These are phyloP conservation scores for Pleurotus giganteus DNA, from an alignment of 768 basidiomycete species.

Conservation along the genomic window DNA sequence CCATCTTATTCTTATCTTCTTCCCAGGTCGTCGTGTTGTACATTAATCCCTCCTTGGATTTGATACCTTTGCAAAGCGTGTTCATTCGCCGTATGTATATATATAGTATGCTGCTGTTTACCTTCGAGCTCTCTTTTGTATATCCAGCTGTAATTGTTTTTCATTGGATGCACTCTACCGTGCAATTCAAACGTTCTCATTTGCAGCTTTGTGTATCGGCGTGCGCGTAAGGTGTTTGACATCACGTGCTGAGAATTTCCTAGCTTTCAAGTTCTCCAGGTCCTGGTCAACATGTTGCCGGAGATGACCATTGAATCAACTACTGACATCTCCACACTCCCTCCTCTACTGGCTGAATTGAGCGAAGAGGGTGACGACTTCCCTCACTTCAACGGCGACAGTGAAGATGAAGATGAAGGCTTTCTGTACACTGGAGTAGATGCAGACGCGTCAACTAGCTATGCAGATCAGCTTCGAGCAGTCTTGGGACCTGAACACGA, in stretches of 20 bases:
- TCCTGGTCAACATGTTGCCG: too few species aligned
- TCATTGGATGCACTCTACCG: neutral
- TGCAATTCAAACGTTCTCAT: too few species aligned
- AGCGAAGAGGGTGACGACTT: conserved; percentile 37
- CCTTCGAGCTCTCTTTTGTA: neutral
- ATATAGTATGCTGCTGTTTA: neutral
- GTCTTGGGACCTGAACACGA: conserved; percentile 66
- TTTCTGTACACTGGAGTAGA: conserved; percentile 79
- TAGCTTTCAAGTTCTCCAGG: too few species aligned
- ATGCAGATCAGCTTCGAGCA: conserved; percentile 67
- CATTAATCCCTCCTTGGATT: neutral
- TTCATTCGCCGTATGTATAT: neutral
- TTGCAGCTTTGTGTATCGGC: too few species aligned
- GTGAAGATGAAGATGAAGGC: conserved; percentile 53
- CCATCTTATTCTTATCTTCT: neutral
- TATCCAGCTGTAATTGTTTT: neutral
- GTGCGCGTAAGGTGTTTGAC: too few species aligned
- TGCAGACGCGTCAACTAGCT: conserved; percentile 48
- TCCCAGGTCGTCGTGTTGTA: neutral
- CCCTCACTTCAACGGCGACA: conserved; percentile 34
- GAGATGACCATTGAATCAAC: too few species aligned
- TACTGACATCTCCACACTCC: too few species aligned
- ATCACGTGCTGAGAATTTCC: too few species aligned
- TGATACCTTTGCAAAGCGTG: too few species aligned
- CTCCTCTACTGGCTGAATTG: conserved; percentile 51